These are phyloP conservation scores for Cucumis cinereus DNA, from an alignment of 306 rosid genomes.

Conservation along the genomic window DNA sequence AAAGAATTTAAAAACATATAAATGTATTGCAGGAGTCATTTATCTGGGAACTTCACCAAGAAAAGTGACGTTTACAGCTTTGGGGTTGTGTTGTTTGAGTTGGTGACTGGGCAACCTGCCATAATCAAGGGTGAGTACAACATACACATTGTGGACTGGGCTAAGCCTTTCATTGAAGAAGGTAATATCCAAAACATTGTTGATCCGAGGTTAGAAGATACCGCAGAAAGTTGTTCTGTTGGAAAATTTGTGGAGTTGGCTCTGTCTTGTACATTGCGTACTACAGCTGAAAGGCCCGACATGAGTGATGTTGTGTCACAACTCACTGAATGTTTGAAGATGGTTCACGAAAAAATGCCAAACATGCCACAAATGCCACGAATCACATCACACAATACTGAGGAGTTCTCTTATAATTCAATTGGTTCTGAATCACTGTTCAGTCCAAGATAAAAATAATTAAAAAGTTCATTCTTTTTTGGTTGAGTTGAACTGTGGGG, in stretches of 20 bases:
- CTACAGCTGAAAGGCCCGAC: constrained; percentile 9
- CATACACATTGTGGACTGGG: constrained; percentile 18
- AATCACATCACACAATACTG: neutral
- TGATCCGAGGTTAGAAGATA: constrained; percentile 17
- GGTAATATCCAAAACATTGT: constrained; percentile 9
- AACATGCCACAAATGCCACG: neutral
- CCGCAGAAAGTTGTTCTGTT: neutral
- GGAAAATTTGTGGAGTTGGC: constrained; percentile 9
- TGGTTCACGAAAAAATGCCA: constrained; percentile 1
- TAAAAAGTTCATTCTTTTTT: neutral
- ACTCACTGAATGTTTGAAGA: constrained; percentile 14
- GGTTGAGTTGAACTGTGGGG: too few relatives aligned
- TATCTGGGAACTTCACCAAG: constrained; percentile 3
- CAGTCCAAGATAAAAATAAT: constrained; percentile 1
- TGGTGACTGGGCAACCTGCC: constrained; percentile 17
- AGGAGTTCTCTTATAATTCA: constrained; percentile 6
- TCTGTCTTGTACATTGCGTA: constrained; percentile 8
- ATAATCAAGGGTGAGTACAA: constrained; percentile 8
- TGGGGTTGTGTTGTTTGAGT: constrained; percentile 16
- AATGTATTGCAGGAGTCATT: neutral
- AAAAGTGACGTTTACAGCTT: constrained; percentile 20
- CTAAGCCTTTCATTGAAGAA: neutral
- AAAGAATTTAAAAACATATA: neutral
- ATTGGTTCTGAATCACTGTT: neutral
- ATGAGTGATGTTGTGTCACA: constrained; percentile 7